Percentiles rank a stretch among this genome's conserved stretches.
These are phyloP conservation scores for Debaryomyces sp. DNA, from an alignment of 1,139 yeast genomes.

Conservation along the genomic window DNA sequence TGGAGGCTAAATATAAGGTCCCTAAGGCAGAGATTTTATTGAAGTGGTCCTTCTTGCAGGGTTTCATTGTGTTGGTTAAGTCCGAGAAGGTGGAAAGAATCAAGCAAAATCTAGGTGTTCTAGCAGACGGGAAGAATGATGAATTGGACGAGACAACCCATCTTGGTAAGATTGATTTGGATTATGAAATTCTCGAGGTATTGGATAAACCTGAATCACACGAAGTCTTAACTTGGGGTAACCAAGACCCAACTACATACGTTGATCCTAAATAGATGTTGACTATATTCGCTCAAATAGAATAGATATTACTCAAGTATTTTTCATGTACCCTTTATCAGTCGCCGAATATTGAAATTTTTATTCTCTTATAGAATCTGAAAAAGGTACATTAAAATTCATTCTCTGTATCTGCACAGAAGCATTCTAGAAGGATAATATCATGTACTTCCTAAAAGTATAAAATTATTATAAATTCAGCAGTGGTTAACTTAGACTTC, in stretches of 20 bases:
- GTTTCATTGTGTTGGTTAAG: slow-evolving; percentile 74
- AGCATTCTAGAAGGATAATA: background rate
- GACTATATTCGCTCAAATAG: background rate
- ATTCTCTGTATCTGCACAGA: background rate
- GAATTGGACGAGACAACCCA: slow-evolving; percentile 25
- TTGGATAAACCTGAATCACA: slow-evolving; percentile 39
- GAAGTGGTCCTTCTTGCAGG: slow-evolving; percentile 49
- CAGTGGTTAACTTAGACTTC: background rate
- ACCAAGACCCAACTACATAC: slow-evolving; percentile 20
- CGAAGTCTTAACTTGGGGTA: slow-evolving; percentile 33
- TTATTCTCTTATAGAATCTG: background rate
- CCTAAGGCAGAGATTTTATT: slow-evolving; percentile 33
- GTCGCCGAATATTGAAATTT: too few species aligned
- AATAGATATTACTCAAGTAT: background rate
- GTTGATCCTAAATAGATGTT: slow-evolving; percentile 5
- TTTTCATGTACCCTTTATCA: background rate
- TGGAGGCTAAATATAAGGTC: slow-evolving; percentile 27
- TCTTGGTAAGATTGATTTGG: slow-evolving; percentile 39
- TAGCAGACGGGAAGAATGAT: slow-evolving; percentile 31
- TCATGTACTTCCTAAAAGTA: too few species aligned
- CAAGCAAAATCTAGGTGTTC: slow-evolving; percentile 35
- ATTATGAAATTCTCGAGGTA: slow-evolving; percentile 29
- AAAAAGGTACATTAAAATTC: background rate
- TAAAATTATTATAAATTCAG: too few species aligned
- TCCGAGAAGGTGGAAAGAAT: slow-evolving; percentile 55